Conservation (phyloP, 164 flowering plant genomes). For the Magnolia sinica region DNA sequence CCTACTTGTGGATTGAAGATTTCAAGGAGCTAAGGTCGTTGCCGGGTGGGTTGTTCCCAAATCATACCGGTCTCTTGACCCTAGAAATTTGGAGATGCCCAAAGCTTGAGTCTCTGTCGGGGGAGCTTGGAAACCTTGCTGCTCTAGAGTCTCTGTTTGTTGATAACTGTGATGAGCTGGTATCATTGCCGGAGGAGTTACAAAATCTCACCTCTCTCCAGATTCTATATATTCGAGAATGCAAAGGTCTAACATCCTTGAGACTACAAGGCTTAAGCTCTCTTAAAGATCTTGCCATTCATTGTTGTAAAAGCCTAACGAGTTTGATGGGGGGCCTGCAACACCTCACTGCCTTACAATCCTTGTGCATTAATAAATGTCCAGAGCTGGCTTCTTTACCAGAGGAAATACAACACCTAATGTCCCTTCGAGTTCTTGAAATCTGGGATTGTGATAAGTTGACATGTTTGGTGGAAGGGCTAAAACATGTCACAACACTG, state of each 20-base stretch:
- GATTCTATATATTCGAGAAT: background rate
- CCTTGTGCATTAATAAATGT: background rate
- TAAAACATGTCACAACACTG: background rate
- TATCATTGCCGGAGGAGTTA: too few relatives aligned
- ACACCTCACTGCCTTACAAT: background rate
- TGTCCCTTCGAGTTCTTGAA: background rate
- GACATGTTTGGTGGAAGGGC: background rate
- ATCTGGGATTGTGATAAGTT: background rate
- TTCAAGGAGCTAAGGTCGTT: too few relatives aligned
- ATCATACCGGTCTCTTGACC: too few relatives aligned
- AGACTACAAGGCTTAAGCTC: background rate
- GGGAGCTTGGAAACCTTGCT: too few relatives aligned
- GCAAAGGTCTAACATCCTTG: background rate
- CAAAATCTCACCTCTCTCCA: constrained; percentile 2
- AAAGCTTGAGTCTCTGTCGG: too few relatives aligned
- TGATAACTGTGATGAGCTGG: too few relatives aligned
- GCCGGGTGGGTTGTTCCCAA: too few relatives aligned
- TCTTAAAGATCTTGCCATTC: background rate
- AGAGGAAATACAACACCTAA: background rate
- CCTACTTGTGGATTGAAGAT: too few relatives aligned
- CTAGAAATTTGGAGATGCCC: too few relatives aligned
- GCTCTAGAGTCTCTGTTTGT: too few relatives aligned
- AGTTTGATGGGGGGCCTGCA: background rate
- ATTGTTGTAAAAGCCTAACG: background rate
- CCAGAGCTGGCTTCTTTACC: background rate